phyloP scores from a whole-genome alignment of 179 eudicot species.

The Actinidia arguta region DNA sequence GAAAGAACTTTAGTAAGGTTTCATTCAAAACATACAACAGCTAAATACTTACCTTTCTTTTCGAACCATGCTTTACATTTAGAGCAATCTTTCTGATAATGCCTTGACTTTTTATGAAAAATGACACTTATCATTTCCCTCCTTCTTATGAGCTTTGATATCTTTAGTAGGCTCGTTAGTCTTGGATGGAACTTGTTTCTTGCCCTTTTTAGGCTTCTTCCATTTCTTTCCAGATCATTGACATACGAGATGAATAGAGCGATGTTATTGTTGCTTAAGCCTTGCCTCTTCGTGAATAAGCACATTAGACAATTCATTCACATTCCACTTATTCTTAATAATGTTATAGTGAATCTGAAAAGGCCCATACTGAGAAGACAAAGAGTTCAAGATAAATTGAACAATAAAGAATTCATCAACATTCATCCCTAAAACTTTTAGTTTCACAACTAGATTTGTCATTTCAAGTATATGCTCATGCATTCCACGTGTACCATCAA shows the following conservation, averaged over 20 bases:
- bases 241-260: neutral
- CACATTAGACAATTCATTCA: neutral
- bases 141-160: neutral
- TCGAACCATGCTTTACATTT: neutral
- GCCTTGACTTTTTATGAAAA: neutral
- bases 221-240: neutral
- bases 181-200: neutral
- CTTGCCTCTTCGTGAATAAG: neutral
- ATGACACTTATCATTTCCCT: neutral
- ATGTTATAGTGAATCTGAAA: neutral
- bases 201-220: neutral
- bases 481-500: neutral
- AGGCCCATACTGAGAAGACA: neutral
- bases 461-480: neutral
- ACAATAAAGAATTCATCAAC: neutral
- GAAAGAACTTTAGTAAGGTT: neutral
- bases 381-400: neutral
- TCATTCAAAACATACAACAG: neutral
- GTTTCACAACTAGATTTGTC: neutral
- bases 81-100: neutral
- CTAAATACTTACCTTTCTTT: neutral
- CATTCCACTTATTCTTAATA: neutral
- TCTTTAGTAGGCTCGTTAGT: neutral
- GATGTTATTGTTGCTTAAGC: neutral
- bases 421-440: neutral